Evolutionary conservation across 495 filamentous ascomycete genomes (phyloP).

Genomic region (Lentithecium fluviatile): DNA sequence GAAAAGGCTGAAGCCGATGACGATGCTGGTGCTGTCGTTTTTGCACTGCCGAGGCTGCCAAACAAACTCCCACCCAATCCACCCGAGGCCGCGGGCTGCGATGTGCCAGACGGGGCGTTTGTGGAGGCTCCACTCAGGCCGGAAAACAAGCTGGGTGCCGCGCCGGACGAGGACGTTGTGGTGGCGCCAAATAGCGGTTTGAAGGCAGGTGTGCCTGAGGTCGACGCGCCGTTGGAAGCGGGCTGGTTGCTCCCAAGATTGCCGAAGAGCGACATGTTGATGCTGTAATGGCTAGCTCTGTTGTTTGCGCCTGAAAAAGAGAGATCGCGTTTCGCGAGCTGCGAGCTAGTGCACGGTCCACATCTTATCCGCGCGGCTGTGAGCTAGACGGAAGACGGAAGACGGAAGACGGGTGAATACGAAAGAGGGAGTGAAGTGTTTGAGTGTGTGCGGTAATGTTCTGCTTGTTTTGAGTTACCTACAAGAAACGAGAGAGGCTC

Average conservation of each 20-base stretch:
- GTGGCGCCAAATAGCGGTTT: conserved; percentile 15
- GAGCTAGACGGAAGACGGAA: background rate
- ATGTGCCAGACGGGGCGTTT: conserved; percentile 16
- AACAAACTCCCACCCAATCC: conserved; percentile 17
- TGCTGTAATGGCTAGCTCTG: background rate
- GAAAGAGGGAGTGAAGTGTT: background rate
- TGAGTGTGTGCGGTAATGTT: background rate
- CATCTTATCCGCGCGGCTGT: conserved; percentile 10
- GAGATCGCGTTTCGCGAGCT: background rate
- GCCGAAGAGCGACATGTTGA: conserved; percentile 29
- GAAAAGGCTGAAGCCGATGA: conserved; percentile 13
- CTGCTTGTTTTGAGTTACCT: too few relatives aligned
- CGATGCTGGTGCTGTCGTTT: conserved; percentile 19
- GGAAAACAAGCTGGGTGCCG: conserved; percentile 18
- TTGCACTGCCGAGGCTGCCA: conserved; percentile 9
- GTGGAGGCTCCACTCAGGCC: conserved; percentile 11
- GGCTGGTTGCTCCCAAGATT: conserved; percentile 30
- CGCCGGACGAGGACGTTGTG: conserved; percentile 2
- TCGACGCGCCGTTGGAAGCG: conserved; percentile 4
- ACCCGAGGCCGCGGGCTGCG: conserved; percentile 29
- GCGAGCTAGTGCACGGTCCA: conserved; percentile 9
- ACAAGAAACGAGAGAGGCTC: too few relatives aligned
- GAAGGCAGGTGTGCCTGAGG: conserved; percentile 1
- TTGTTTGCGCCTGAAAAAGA: conserved; percentile 1
- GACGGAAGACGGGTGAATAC: background rate